Percentiles rank a stretch among this genome's conserved stretches.
These are phyloP conservation scores for Cyberlindnera galapagoensis DNA, from an alignment of 805 yeast genomes.

Conservation along the genomic window DNA sequence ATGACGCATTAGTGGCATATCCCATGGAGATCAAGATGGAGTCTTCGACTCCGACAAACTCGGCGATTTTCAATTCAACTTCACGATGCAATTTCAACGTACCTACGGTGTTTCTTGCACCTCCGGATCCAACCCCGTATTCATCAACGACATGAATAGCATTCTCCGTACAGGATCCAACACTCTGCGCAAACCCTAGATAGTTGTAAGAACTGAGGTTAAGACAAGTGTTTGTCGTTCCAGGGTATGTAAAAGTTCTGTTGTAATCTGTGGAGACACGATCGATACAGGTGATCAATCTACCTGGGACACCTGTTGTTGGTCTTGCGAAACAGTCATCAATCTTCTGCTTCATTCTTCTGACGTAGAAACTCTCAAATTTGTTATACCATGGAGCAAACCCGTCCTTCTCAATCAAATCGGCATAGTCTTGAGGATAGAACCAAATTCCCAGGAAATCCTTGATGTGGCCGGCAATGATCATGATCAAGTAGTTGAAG, in stretches of 20 bases:
- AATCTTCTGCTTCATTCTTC: slow-evolving; percentile 84
- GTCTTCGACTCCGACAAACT: slow-evolving; percentile 87
- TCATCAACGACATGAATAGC: slow-evolving; percentile 58
- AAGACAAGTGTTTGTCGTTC: slow-evolving; percentile 68
- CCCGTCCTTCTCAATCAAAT: slow-evolving; percentile 74
- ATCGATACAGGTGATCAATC: slow-evolving; percentile 77
- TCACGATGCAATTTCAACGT: slow-evolving; percentile 65
- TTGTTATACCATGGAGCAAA: slow-evolving; percentile 95
- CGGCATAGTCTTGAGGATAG: slow-evolving; percentile 56
- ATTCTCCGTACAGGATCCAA: slow-evolving; percentile 81
- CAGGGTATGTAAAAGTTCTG: slow-evolving; percentile 64
- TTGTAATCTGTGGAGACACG: slow-evolving; percentile 64
- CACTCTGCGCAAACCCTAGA: slow-evolving; percentile 93
- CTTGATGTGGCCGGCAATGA: slow-evolving; percentile 82
- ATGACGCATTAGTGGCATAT: slow-evolving; percentile 87
- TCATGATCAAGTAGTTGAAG: slow-evolving; percentile 74
- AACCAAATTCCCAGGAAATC: slow-evolving; percentile 82
- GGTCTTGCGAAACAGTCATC: slow-evolving; percentile 96
- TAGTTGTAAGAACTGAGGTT: slow-evolving; percentile 90
- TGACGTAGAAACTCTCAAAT: slow-evolving; percentile 87
- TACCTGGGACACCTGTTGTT: slow-evolving; percentile 96
- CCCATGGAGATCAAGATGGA: slow-evolving; percentile 89
- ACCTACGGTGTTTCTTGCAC: slow-evolving; percentile 72
- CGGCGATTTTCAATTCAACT: slow-evolving; percentile 74
- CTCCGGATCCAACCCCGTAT: slow-evolving; percentile 74